Evolutionary conservation across 768 basidiomycete genomes (phyloP).

Genomic region (Phaeotremella fagi): DNA sequence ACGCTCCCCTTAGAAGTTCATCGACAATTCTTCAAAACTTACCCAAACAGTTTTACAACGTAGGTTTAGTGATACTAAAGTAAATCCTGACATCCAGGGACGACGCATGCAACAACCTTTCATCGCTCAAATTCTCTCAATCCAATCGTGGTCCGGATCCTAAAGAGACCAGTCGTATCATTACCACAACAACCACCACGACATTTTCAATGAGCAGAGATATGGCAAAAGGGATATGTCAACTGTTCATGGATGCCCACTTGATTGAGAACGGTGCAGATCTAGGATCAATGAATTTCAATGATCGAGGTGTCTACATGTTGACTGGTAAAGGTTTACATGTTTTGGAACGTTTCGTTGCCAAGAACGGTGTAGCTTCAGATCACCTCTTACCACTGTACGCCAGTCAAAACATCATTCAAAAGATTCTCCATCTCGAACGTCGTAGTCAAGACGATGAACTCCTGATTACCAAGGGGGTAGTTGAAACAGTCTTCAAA

Average conservation of each 20-base stretch:
- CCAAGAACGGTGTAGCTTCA: constrained; percentile 95
- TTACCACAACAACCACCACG: constrained; percentile 98
- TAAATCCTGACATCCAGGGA: too few relatives aligned
- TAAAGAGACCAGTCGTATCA: constrained; percentile 92
- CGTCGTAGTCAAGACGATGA: constrained; percentile 89
- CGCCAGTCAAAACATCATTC: constrained; percentile 86
- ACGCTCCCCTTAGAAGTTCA: constrained; percentile 82
- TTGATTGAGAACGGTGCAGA: constrained; percentile 96
- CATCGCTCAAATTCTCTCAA: constrained; percentile 96
- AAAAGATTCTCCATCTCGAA: constrained; percentile 96
- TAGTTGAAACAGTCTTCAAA: constrained; percentile 90
- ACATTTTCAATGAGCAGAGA: constrained; percentile 99
- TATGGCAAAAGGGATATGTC: constrained; percentile 99
- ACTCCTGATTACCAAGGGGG: constrained; percentile 88
- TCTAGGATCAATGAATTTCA: constrained; percentile 81
- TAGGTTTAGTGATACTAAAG: too few relatives aligned
- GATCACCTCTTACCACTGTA: constrained; percentile 89
- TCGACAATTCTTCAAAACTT: constrained; percentile 93
- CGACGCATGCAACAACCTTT: constrained; percentile 87
- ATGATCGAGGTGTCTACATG: constrained; percentile 92
- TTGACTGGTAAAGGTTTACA: constrained; percentile 97
- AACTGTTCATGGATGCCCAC: constrained; percentile 99
- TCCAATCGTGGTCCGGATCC: constrained; percentile 98
- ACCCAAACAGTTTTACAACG: constrained; percentile 93
- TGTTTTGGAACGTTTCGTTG: constrained; percentile 98